Evolutionary conservation across 2,329 filamentous ascomycete genomes (phyloP), one percentile per base, ranked within the genome.

Genomic region (Trichoderma sp.): DNA sequence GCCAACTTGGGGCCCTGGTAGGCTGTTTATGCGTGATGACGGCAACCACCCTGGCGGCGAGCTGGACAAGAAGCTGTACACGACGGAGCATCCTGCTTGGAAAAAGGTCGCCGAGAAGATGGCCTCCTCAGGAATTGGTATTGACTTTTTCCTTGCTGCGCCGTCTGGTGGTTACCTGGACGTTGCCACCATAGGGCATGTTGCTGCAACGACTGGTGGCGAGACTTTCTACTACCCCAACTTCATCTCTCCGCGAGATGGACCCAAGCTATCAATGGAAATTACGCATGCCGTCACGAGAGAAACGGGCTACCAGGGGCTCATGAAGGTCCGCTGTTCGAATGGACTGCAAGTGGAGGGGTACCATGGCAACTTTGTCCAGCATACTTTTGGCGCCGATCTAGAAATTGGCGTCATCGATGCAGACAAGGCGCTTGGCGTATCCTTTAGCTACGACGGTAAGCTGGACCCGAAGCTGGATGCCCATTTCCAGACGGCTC

Each of bases 251-350:
- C 92, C 92, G 8, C 89, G 96, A 46, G 96, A 99, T 79, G 89
- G 90, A 54, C 85, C 92, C 68, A 96, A 95, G 81, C 82, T 99
- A 49, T 91, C 90, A 2, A 87, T 91, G 59, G 96, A 99, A 81
- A 89, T 99, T 72, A 88, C 90, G 73, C 95, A 97, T 76, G 89
- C 92, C 0, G 89, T 97, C 34, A 94, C 90, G 3, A 87, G 96
- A 71, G 94, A 97, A 79, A 97, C 95, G 58, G 96, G 96, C 26
- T 98, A 93, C 82, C 95, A 97, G 80, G 94, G 94, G 24, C 83
- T 99, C 74, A 96, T 99, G 93, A 99, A 99, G 84, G 95, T 99
- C 69, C 91, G 96, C 71, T 99, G 96, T 82, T 97, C 94, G 21
- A 99, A 97, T 75, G 96, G 96, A 21, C 84, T 99, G 64, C 96